Percentiles rank a stretch among this genome's conserved stretches.
Evolutionary conservation across 768 basidiomycete species (phyloP).

Genomic region (Austroboletus festivus): DNA sequence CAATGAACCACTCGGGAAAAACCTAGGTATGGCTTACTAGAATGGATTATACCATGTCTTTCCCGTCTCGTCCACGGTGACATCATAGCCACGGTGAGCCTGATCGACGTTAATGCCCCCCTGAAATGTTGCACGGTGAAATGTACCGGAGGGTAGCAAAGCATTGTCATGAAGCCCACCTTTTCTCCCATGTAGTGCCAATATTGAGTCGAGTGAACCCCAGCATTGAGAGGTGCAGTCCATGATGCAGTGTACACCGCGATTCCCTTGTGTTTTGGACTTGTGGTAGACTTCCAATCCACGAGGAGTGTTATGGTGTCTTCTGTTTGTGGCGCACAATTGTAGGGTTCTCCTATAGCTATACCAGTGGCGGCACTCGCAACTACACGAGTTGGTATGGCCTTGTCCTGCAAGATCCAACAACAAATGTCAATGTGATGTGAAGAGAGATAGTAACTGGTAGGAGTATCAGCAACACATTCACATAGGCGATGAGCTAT

Average conservation of each 20-base stretch:
- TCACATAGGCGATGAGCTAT: not conserved
- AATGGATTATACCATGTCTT: conserved; percentile 88
- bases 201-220: conserved; percentile 87
- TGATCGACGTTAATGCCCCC: conserved; percentile 93
- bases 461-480: not conserved
- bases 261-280: conserved; percentile 74
- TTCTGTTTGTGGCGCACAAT: conserved; percentile 83
- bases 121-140: conserved; percentile 36
- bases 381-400: conserved; percentile 78
- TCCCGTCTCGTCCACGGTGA: conserved; percentile 81
- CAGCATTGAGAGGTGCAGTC: conserved; percentile 88
- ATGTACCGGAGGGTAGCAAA: not conserved
- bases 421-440: conserved; percentile 91
- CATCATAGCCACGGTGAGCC: conserved; percentile 90
- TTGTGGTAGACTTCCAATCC: conserved; percentile 84
- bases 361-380: conserved; percentile 91
- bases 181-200: conserved; percentile 97
- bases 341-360: conserved; percentile 84
- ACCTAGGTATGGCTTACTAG: conserved; percentile 58
- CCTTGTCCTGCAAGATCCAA: conserved; percentile 78
- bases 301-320: conserved; percentile 94
- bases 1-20: conserved; percentile 1
- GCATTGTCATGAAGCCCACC: conserved; percentile 36
- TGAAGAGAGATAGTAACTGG: conserved; percentile 91
- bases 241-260: conserved; percentile 93